Percentiles rank a stretch among this genome's conserved stretches.
Conservation (phyloP, 177 flowering plant species). For the Vitis hybrid region DNA sequence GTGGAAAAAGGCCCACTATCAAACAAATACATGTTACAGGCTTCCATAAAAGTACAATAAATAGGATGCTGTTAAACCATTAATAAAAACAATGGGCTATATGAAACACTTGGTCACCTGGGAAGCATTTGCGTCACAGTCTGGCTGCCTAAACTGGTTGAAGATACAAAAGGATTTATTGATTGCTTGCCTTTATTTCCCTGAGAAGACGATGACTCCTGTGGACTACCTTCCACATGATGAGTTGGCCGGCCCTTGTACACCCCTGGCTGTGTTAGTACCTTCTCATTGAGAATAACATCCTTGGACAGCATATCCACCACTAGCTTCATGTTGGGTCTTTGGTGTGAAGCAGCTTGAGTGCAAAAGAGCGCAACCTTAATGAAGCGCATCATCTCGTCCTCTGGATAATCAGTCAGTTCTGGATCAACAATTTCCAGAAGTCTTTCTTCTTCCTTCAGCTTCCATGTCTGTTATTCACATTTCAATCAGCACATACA, state of each 20-base stretch:
- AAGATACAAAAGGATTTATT: conserved; percentile 16
- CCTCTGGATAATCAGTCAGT: conserved; percentile 44
- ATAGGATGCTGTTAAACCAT: no score
- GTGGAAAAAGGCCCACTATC: no score
- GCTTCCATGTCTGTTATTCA: conserved; percentile 69
- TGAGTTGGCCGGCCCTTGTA: conserved; percentile 14
- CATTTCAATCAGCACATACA: not conserved
- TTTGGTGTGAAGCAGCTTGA: conserved; percentile 57
- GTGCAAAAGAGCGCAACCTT: conserved; percentile 86
- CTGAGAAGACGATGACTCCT: conserved; percentile 28
- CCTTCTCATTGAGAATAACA: conserved; percentile 47
- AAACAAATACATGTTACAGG: no score
- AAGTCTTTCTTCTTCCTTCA: conserved; percentile 56
- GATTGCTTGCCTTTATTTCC: conserved; percentile 28
- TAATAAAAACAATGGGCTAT: no score
- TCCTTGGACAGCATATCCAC: conserved; percentile 69
- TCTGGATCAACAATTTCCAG: conserved; percentile 74
- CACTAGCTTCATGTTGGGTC: conserved; percentile 82
- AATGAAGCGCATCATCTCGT: conserved; percentile 61
- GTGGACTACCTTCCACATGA: not conserved
- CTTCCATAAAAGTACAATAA: no score
- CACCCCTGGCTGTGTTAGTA: conserved; percentile 59
- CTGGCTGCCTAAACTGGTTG: conserved; percentile 20
- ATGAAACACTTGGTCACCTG: conserved; percentile 31
- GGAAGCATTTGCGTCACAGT: conserved; percentile 47